A percentile compares a stretch with the other conserved stretches of the same genome.
Evolutionary conservation across 345 rosid species (phyloP).

Genomic region (Zanthoxylum bungeanum): DNA sequence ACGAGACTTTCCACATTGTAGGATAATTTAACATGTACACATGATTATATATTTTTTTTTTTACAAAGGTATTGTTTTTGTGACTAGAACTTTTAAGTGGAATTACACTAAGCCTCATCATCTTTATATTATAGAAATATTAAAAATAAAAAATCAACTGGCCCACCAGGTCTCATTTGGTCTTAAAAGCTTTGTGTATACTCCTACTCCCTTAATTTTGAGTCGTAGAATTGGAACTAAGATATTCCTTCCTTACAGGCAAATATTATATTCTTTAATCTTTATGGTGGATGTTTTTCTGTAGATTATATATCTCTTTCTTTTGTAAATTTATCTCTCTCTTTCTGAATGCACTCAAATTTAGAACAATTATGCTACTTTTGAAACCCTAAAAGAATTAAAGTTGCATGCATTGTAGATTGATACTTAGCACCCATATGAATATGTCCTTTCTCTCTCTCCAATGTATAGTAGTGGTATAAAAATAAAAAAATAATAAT

Average conservation of each 20-base stretch:
- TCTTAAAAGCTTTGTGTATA: too few species aligned
- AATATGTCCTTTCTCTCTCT: conserved; percentile 28
- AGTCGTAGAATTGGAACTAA: conserved; percentile 79
- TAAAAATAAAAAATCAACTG: too few species aligned
- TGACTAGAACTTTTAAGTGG: too few species aligned
- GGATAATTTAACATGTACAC: too few species aligned
- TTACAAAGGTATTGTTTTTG: too few species aligned
- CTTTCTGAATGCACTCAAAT: conserved; percentile 41
- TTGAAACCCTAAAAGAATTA: conserved; percentile 49
- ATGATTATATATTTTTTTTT: too few species aligned
- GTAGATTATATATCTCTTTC: conserved; percentile 45
- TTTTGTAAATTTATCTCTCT: too few species aligned
- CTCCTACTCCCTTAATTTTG: conserved; percentile 71
- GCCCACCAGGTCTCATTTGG: too few species aligned
- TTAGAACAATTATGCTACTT: conserved; percentile 56
- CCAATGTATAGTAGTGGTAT: background rate
- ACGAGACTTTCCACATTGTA: too few species aligned
- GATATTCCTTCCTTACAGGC: conserved; percentile 69
- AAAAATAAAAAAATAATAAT: background rate
- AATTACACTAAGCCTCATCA: too few species aligned
- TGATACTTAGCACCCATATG: conserved; percentile 31
- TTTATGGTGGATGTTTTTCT: conserved; percentile 27
- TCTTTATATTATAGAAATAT: too few species aligned
- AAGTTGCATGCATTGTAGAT: conserved; percentile 42
- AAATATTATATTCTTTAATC: conserved; percentile 62